Evolutionary conservation across 139 green algal species (phyloP).

Genomic region (Picochlorum sp.): DNA sequence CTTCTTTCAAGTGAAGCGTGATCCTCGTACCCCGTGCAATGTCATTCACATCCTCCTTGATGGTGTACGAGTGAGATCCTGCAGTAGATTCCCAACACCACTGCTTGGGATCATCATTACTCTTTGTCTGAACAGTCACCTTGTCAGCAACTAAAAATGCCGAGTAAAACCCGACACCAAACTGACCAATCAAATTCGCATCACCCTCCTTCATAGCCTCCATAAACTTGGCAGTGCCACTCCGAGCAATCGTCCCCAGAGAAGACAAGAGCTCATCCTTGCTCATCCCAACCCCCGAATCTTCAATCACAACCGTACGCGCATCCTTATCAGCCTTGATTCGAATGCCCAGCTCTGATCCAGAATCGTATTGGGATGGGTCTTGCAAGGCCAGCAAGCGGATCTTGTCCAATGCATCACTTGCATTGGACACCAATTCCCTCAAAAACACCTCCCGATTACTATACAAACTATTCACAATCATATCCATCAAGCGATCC

Average conservation of each 20-base stretch:
- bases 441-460: conserved; percentile 88
- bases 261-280: conserved; percentile 80
- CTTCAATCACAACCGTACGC: conserved; percentile 87
- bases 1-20: conserved; percentile 92
- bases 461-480: conserved; percentile 98
- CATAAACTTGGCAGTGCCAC: conserved; percentile 95
- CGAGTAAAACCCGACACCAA: conserved; percentile 99
- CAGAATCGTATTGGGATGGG: conserved; percentile 16
- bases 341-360: conserved; percentile 78
- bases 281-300: conserved; percentile 94
- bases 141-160: conserved; percentile 83
- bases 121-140: conserved; percentile 78
- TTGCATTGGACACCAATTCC: conserved; percentile 89
- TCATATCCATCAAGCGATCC: conserved; percentile 96
- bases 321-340: conserved; percentile 75
- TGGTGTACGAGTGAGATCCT: conserved; percentile 77
- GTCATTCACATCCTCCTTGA: conserved; percentile 40
- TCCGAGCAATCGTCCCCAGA: conserved; percentile 94
- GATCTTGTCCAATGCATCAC: conserved; percentile 93
- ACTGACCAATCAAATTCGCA: conserved; percentile 89
- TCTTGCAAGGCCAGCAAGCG: conserved; percentile 25
- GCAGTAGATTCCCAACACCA: conserved; percentile 87
- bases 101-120: conserved; percentile 52
- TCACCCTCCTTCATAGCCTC: conserved; percentile 85
- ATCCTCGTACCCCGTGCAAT: conserved; percentile 76